These are phyloP conservation scores for Didymella glomerata DNA, from an alignment of 2,329 filamentous ascomycete species.

Conservation along the genomic window DNA sequence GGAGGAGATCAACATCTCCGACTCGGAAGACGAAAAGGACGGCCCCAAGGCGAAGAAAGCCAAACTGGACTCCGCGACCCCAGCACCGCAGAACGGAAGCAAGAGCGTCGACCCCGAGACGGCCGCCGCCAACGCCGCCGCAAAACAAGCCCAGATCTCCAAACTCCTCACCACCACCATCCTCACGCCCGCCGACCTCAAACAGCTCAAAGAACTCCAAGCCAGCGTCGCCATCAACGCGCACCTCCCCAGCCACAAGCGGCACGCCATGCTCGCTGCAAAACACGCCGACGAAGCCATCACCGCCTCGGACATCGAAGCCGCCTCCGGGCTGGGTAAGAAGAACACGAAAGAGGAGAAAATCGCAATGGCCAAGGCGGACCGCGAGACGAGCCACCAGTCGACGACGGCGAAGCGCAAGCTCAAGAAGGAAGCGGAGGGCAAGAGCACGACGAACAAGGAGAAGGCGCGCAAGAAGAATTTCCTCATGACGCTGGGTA, in stretches of 20 bases:
- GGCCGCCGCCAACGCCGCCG: slow-evolving; percentile 2
- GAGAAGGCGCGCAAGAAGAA: slow-evolving; percentile 99
- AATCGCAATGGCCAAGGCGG: slow-evolving; percentile 81
- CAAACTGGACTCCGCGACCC: slow-evolving; percentile 59
- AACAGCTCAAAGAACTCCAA: slow-evolving; percentile 89
- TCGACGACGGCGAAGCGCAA: slow-evolving; percentile 83
- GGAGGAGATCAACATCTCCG: slow-evolving; percentile 75
- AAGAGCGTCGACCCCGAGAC: slow-evolving; percentile 50
- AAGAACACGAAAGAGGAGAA: slow-evolving; percentile 92
- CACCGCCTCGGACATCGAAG: slow-evolving; percentile 91
- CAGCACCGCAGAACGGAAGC: slow-evolving; percentile 46
- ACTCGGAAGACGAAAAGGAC: slow-evolving; percentile 73
- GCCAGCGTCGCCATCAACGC: slow-evolving; percentile 76
- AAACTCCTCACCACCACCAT: slow-evolving; percentile 92
- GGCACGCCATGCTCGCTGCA: slow-evolving; percentile 50
- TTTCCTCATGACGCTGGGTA: slow-evolving; percentile 96
- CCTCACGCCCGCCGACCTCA: slow-evolving; percentile 93
- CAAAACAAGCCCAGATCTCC: slow-evolving; percentile 41
- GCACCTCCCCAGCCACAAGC: slow-evolving; percentile 57
- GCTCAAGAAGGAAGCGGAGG: slow-evolving; percentile 85
- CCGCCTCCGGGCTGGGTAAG: slow-evolving; percentile 76
- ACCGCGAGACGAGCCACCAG: slow-evolving; percentile 85
- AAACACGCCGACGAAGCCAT: slow-evolving; percentile 87
- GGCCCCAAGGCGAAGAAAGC: slow-evolving; percentile 67
- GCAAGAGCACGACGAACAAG: slow-evolving; percentile 96